Base-by-base conservation (phyloP, 352 stramenopile species). In the Globisporangium uncinulatum region DNA sequence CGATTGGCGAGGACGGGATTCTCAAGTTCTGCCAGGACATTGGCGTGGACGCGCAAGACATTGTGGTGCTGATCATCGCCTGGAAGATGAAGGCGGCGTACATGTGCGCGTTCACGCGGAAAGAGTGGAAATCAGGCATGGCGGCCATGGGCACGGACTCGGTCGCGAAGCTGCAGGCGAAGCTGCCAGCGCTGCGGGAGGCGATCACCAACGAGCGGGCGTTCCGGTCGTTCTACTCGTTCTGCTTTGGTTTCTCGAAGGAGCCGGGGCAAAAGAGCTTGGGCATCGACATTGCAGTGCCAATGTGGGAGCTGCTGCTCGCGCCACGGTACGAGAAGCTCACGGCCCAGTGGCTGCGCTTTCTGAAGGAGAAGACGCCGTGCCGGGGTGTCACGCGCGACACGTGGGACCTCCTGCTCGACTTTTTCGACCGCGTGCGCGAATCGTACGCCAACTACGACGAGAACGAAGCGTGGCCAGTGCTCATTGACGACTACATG, bases 401-500 rank as follows among this genome's bases (percentile, higher is more conserved):
- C 69, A 93, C 83, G 57, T 95, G 86, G 86, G 82, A 93, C 46
- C 62, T 94, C 56, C 71, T 94, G 15, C 69, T 90, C 24, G 86
- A 95, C 56, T 95, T 95, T 42, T 90, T 94, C 57, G 61, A 80
- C 62, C 92, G 94, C 61, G 81, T 94, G 49, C 60, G 79, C 53
- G 70, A 83, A 17, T 87, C 78, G 20, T 93, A 92, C 67, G 75
- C 69, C 62, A 82, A 86, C 45, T 95, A 94, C 76, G 82, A 95
- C 67, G 86, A 94, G 68, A 95, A 92, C 66, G 86, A 93, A 59
- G 86, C 86, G 13, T 95, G 86, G 86, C 86, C 86, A 31, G 86
- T 95, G 64, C 79, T 95, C 51, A 93, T 95, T 54, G 86, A 95
- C 66, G 86, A 95, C 67, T 95, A 83, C 67, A 93, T 95, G 83